phyloP scores from a whole-genome alignment of 495 filamentous ascomycete species.

The Daldinia grandis region DNA sequence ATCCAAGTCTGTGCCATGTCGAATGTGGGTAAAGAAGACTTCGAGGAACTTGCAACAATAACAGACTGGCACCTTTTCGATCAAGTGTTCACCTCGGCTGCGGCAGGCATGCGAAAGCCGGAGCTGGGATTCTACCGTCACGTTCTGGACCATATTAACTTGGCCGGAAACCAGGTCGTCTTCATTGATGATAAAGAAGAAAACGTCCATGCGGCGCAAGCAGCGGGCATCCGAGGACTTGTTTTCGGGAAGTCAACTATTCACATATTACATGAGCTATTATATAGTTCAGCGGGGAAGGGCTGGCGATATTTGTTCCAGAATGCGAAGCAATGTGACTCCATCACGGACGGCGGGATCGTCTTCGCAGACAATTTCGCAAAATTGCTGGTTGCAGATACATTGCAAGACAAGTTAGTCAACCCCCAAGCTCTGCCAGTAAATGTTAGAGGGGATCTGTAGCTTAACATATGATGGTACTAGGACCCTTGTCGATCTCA shows the following conservation, averaged over 20 bases:
- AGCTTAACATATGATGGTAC: conserved; percentile 1
- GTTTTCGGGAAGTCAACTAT: neutral
- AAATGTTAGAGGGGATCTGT: neutral
- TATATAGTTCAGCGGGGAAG: neutral
- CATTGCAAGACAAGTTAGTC: neutral
- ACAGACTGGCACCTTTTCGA: conserved; percentile 44
- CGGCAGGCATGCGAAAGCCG: conserved; percentile 45
- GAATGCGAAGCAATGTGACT: neutral
- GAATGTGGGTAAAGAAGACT: neutral
- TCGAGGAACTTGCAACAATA: neutral
- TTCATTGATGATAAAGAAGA: neutral
- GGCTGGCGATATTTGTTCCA: neutral
- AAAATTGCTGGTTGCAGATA: neutral
- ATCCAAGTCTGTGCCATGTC: neutral
- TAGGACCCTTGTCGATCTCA: conserved; percentile 20
- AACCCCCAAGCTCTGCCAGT: neutral
- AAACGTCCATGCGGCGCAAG: neutral
- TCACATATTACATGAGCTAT: neutral
- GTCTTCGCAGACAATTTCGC: neutral
- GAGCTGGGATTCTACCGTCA: conserved; percentile 37
- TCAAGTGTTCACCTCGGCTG: conserved; percentile 46
- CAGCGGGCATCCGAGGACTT: neutral
- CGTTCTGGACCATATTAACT: neutral
- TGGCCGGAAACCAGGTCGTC: neutral
- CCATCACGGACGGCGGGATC: neutral